These are phyloP conservation scores for Barnettozyma vustinii DNA, from an alignment of 805 yeast genomes.

Conservation along the genomic window DNA sequence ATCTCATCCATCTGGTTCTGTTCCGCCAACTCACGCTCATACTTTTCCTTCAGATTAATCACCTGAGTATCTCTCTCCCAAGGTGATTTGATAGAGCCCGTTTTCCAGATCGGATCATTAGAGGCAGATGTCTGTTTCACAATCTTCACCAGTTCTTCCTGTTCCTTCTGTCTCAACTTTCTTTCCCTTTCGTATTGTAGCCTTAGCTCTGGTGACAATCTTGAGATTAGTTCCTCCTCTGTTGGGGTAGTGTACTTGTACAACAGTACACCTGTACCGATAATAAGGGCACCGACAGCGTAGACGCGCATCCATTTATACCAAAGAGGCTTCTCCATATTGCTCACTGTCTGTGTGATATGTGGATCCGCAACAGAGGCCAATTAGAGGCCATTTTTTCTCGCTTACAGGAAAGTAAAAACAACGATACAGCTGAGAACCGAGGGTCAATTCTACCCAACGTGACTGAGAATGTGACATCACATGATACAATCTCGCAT, in stretches of 20 bases:
- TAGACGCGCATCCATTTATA: constrained; percentile 54
- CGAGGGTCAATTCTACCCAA: neutral
- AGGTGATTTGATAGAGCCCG: constrained; percentile 65
- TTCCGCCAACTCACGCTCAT: constrained; percentile 44
- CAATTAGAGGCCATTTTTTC: neutral
- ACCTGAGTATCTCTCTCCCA: constrained; percentile 43
- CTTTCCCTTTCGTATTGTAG: constrained; percentile 65
- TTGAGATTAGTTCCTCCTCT: constrained; percentile 69
- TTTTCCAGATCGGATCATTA: constrained; percentile 77
- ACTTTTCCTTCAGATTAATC: constrained; percentile 38
- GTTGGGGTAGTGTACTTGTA: constrained; percentile 78
- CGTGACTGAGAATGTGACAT: neutral
- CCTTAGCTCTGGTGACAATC: constrained; percentile 78
- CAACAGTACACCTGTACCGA: constrained; percentile 67
- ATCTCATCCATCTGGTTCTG: constrained; percentile 37
- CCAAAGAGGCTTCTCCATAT: constrained; percentile 41
- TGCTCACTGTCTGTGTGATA: neutral
- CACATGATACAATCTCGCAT: neutral
- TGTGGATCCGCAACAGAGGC: neutral
- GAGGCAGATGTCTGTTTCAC: constrained; percentile 59
- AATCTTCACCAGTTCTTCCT: constrained; percentile 61
- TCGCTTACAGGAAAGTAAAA: neutral
- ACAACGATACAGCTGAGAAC: neutral
- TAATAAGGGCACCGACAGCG: constrained; percentile 57
- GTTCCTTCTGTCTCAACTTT: constrained; percentile 60